phyloP scores from a whole-genome alignment of 129 eudicot species.

The Pulicaria dysenterica region DNA sequence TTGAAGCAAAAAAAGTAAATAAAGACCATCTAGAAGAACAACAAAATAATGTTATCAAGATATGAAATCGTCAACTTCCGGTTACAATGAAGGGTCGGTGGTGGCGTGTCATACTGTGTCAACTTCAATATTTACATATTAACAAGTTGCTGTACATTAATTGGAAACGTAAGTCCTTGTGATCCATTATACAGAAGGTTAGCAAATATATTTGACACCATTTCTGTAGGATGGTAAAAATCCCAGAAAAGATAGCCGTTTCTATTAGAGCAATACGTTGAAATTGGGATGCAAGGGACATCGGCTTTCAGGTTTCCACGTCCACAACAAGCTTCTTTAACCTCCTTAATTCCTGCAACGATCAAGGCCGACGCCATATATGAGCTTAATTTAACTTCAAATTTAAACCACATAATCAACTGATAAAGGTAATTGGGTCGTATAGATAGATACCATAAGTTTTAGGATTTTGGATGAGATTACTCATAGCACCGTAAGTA shows the following conservation, averaged over 20 bases:
- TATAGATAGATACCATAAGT: slow-evolving; percentile 44
- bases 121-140: slow-evolving; percentile 20
- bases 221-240: slow-evolving; percentile 57
- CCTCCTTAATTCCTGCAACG: slow-evolving; percentile 59
- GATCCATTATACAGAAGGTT: slow-evolving; percentile 45
- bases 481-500: slow-evolving; percentile 41
- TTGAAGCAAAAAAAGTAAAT: too few relatives aligned
- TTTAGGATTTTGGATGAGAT: slow-evolving; percentile 56
- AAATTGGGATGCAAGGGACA: slow-evolving; percentile 57
- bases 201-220: slow-evolving; percentile 40
- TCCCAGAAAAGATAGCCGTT: slow-evolving; percentile 69
- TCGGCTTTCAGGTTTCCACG: slow-evolving; percentile 59
- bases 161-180: slow-evolving; percentile 35
- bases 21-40: too few relatives aligned
- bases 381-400: too few relatives aligned
- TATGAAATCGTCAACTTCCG: too few relatives aligned
- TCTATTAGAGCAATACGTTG: slow-evolving; percentile 58
- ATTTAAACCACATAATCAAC: not conserved
- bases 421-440: not conserved
- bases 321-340: slow-evolving; percentile 76
- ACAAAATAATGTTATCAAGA: too few relatives aligned
- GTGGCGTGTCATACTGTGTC: too few relatives aligned
- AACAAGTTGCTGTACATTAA: slow-evolving; percentile 50
- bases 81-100: too few relatives aligned
- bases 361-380: not conserved